Conservation (phyloP, 495 filamentous ascomycete species). For the Tuber aestivum region DNA sequence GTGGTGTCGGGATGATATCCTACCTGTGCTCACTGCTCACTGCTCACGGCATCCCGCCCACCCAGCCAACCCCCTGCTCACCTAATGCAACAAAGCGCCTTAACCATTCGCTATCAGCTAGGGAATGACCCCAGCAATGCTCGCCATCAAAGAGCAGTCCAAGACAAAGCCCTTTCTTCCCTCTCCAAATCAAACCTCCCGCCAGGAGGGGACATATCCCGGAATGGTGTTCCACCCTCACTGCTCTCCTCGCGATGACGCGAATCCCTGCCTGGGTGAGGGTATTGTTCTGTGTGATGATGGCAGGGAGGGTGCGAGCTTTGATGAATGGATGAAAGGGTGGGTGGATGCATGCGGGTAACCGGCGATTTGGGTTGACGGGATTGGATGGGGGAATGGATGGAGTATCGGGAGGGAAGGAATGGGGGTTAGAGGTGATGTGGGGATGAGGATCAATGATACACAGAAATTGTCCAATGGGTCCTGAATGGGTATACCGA, state of each 20-base stretch:
- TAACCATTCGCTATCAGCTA: background rate
- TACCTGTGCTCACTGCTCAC: background rate
- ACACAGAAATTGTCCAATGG: background rate
- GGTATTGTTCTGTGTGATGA: background rate
- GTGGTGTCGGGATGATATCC: conserved; percentile 6
- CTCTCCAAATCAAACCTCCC: background rate
- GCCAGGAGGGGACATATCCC: background rate
- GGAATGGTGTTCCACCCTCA: background rate
- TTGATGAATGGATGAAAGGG: background rate
- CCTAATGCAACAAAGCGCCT: conserved; percentile 1
- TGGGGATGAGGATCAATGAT: background rate
- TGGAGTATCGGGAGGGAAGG: background rate
- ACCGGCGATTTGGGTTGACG: background rate
- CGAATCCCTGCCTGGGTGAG: background rate
- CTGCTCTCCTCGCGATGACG: background rate
- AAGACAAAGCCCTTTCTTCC: background rate
- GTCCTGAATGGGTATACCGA: background rate
- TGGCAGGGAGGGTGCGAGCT: background rate
- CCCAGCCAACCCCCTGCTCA: background rate
- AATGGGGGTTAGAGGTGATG: background rate
- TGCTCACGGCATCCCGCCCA: background rate
- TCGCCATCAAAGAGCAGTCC: background rate
- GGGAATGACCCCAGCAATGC: background rate
- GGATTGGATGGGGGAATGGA: background rate
- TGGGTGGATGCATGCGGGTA: background rate